Conservation (phyloP, 192 early-diverging fungal species). For the Linderina pennispora region DNA sequence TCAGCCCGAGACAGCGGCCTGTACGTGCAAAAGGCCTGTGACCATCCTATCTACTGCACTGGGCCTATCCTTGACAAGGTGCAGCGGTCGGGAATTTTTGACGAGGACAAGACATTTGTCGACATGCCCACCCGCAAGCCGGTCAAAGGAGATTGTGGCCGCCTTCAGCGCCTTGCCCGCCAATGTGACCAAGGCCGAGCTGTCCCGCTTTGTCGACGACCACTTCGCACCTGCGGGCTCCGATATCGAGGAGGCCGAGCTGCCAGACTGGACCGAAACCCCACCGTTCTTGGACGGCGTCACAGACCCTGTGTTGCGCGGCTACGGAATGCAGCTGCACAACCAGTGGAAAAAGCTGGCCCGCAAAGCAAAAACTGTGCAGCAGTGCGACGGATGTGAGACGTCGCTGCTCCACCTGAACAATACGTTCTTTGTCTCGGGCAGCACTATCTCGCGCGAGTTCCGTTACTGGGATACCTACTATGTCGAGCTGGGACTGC, state of each 20-base stretch:
- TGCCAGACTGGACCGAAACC: slow-evolving; percentile 45
- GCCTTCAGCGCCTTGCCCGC: slow-evolving; percentile 45
- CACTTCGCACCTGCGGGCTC: slow-evolving; percentile 54
- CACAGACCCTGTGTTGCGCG: slow-evolving; percentile 46
- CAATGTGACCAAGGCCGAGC: slow-evolving; percentile 14
- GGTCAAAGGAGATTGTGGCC: slow-evolving; percentile 37
- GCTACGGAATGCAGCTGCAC: slow-evolving; percentile 51
- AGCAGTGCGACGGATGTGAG: slow-evolving; percentile 52
- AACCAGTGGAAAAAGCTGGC: slow-evolving; percentile 58
- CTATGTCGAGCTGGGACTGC: slow-evolving; percentile 58
- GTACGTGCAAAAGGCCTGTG: slow-evolving; percentile 36
- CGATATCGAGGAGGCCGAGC: slow-evolving; percentile 46
- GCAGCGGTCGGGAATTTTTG: slow-evolving; percentile 52
- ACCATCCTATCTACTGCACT: slow-evolving; percentile 62
- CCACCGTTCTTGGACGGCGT: slow-evolving; percentile 50
- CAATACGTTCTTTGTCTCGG: slow-evolving; percentile 58
- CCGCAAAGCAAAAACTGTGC: slow-evolving; percentile 42
- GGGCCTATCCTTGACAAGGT: slow-evolving; percentile 53
- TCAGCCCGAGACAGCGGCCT: too few relatives aligned
- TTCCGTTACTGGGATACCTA: slow-evolving; percentile 70
- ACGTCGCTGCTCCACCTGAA: slow-evolving; percentile 49
- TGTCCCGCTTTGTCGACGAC: slow-evolving; percentile 53
- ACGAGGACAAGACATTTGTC: slow-evolving; percentile 68
- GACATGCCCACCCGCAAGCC: slow-evolving; percentile 64
- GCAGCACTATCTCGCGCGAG: slow-evolving; percentile 59